Conservation (phyloP, 2,329 filamentous ascomycete genomes). For the Xylaria sp. region DNA sequence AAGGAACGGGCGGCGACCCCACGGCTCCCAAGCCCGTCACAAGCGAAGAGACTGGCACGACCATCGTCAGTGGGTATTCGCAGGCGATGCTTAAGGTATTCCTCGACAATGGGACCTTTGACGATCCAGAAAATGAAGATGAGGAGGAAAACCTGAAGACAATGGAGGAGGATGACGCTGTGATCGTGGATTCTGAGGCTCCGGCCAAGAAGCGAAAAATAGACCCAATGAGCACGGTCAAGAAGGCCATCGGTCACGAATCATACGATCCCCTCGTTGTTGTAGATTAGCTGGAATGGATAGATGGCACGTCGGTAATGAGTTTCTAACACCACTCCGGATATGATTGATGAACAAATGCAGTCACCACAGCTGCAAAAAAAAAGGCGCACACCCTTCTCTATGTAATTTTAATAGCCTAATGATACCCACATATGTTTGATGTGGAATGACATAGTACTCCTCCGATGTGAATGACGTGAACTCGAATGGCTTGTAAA, state of each 20-base stretch:
- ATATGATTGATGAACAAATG: neutral
- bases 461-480: neutral
- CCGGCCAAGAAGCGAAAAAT: constrained; percentile 53
- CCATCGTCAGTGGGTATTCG: constrained; percentile 65
- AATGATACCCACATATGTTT: neutral
- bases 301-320: neutral
- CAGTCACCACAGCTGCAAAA: neutral
- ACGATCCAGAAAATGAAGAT: constrained; percentile 49
- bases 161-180: constrained; percentile 53
- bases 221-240: constrained; percentile 57
- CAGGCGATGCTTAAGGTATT: constrained; percentile 69
- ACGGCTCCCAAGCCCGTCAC: constrained; percentile 61
- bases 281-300: constrained; percentile 55
- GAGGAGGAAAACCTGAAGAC: constrained; percentile 48
- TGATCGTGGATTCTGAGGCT: constrained; percentile 50
- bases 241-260: constrained; percentile 62
- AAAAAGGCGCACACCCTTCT: neutral
- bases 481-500: neutral
- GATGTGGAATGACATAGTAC: neutral
- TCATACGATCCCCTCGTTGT: constrained; percentile 66
- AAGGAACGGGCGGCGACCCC: constrained; percentile 39
- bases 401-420: neutral
- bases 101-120: constrained; percentile 60
- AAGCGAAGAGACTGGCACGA: constrained; percentile 56
- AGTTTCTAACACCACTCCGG: neutral